Evolutionary conservation across 2,329 filamentous ascomycete species (phyloP).

Genomic region (Stachybotrys chartarum): DNA sequence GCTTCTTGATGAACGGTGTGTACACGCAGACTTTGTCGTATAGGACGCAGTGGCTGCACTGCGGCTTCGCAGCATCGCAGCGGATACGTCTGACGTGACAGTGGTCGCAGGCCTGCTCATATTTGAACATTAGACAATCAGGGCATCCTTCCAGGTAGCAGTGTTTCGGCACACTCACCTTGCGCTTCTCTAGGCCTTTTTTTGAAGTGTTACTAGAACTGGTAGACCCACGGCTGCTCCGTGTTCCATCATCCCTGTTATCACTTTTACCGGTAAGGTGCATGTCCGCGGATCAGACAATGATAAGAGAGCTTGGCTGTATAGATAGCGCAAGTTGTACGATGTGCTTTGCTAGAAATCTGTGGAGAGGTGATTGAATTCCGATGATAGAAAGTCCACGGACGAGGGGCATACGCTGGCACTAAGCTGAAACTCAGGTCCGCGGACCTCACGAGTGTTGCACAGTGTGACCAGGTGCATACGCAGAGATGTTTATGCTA

Average conservation of each 20-base stretch:
- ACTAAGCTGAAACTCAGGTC: not conserved
- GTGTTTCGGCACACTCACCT: not conserved
- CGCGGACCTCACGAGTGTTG: not conserved
- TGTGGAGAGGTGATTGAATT: not conserved
- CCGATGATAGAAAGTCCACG: not conserved
- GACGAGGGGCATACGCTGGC: not conserved
- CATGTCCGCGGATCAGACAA: not conserved
- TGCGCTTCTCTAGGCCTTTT: not conserved
- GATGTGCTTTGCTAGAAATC: too few relatives aligned
- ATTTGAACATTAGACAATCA: too few relatives aligned
- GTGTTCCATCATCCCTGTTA: not conserved
- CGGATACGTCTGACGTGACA: not conserved
- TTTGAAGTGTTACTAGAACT: not conserved
- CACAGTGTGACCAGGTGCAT: too few relatives aligned
- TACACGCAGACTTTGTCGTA: not conserved
- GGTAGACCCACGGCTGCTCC: not conserved
- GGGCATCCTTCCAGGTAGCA: too few relatives aligned
- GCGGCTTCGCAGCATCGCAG: not conserved
- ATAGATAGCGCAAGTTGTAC: too few relatives aligned
- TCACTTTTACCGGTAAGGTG: not conserved
- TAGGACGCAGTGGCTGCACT: not conserved
- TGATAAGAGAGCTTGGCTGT: too few relatives aligned
- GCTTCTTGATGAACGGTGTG: not conserved
- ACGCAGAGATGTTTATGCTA: too few relatives aligned
- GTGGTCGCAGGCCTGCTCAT: not conserved